Conservation (phyloP, 164 flowering plant genomes). For the Euptelea pleiosperma region DNA sequence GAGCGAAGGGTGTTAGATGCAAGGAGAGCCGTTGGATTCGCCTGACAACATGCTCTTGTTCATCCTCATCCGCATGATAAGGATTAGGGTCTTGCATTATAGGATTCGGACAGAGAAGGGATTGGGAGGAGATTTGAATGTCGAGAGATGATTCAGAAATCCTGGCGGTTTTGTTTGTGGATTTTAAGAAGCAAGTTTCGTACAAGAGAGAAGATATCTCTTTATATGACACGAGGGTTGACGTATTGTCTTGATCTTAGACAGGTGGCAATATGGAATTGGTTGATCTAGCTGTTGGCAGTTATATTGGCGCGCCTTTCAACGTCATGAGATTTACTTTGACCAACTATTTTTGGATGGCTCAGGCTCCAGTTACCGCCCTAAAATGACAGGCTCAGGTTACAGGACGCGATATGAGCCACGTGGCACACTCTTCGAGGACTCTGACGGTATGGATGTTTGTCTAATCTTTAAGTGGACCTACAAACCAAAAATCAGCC, state of each 20-base stretch:
- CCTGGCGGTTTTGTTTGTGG: background rate
- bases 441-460: no score
- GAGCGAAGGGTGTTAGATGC: slow-evolving; percentile 33
- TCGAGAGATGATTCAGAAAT: background rate
- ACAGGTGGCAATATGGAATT: slow-evolving; percentile 10
- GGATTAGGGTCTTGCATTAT: slow-evolving; percentile 11
- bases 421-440: no score
- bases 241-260: background rate
- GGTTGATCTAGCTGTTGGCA: background rate
- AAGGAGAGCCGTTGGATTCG: slow-evolving; percentile 53
- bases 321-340: slow-evolving; percentile 14
- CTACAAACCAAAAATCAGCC: no score
- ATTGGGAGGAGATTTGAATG: background rate
- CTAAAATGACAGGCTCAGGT: no score
- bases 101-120: background rate
- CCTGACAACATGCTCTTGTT: slow-evolving; percentile 17
- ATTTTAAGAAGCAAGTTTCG: background rate
- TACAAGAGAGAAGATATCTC: no score
- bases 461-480: no score
- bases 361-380: no score
- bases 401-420: no score
- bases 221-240: slow-evolving; percentile 15
- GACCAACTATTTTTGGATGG: no score
- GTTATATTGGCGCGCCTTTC: slow-evolving; percentile 26
- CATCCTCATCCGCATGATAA: slow-evolving; percentile 35